Evolutionary conservation across 345 rosid species (phyloP).

Genomic region (Ceriops tagal): DNA sequence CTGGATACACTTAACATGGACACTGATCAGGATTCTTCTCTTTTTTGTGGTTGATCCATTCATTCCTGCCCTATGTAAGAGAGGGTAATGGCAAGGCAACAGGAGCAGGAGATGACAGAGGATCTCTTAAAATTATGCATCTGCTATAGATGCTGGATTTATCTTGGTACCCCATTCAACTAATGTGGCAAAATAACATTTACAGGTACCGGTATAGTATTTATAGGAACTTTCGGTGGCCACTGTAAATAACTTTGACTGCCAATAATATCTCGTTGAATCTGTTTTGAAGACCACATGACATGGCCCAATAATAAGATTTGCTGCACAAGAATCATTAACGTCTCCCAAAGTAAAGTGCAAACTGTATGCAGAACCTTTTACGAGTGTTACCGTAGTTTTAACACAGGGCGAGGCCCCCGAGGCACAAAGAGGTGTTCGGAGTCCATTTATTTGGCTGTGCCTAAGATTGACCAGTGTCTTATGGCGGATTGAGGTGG

Average conservation of each 20-base stretch:
- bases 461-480: conserved; percentile 49
- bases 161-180: background rate
- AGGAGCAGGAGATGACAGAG: background rate
- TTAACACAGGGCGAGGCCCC: conserved; percentile 40
- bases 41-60: background rate
- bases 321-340: conserved; percentile 39
- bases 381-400: conserved; percentile 31
- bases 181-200: background rate
- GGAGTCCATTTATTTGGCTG: conserved; percentile 53
- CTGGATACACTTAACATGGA: too few relatives aligned
- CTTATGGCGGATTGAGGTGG: conserved; percentile 43
- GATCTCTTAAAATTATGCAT: background rate
- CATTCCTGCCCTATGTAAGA: background rate
- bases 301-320: conserved; percentile 27
- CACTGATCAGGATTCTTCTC: conserved; percentile 9
- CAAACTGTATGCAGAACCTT: conserved; percentile 40
- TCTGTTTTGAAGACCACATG: background rate
- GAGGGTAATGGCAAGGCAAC: background rate
- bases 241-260: background rate
- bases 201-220: background rate
- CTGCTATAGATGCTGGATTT: background rate
- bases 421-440: conserved; percentile 48
- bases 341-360: conserved; percentile 58
- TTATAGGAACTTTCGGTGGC: background rate
- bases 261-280: background rate